These are phyloP conservation scores for Teratosphaeria pseudoeucalypti DNA, from an alignment of 2,329 filamentous ascomycete genomes.

Conservation along the genomic window DNA sequence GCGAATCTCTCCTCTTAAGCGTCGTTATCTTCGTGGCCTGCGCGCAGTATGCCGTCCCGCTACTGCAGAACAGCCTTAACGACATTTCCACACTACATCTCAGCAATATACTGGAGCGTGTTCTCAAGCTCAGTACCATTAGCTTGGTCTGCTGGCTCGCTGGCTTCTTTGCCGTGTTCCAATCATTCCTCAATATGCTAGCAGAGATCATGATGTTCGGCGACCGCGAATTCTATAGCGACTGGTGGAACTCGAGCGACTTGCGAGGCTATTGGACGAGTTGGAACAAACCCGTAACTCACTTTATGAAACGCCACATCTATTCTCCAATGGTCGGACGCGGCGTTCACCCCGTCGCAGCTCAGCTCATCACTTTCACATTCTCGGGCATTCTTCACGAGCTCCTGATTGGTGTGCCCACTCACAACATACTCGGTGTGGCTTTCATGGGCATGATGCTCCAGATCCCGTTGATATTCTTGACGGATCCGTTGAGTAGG, in stretches of 20 bases:
- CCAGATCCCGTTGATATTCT: constrained; percentile 75
- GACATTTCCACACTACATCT: constrained; percentile 76
- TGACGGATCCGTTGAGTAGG: constrained; percentile 71
- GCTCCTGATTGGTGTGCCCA: constrained; percentile 83
- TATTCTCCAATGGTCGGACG: constrained; percentile 65
- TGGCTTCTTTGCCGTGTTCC: constrained; percentile 94
- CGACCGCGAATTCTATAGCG: constrained; percentile 88
- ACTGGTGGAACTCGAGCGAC: constrained; percentile 94
- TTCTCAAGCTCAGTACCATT: constrained; percentile 93
- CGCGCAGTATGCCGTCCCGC: constrained; percentile 86
- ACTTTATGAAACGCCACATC: constrained; percentile 91
- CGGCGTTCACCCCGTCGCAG: constrained; percentile 60
- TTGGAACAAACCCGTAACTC: constrained; percentile 96
- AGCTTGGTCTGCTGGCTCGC: constrained; percentile 94
- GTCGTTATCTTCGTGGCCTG: constrained; percentile 77
- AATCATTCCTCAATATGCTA: constrained; percentile 80
- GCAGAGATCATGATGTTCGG: constrained; percentile 85
- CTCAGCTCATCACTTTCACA: constrained; percentile 75
- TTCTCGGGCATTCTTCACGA: constrained; percentile 87
- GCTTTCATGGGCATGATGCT: constrained; percentile 91
- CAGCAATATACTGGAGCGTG: constrained; percentile 70
- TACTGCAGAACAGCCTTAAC: constrained; percentile 79
- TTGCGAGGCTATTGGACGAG: constrained; percentile 85
- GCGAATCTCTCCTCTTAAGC: constrained; percentile 65
- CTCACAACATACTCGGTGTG: constrained; percentile 63